Evolutionary conservation across 2,329 filamentous ascomycete genomes (phyloP).

Genomic region (Colletotrichum endophyticum): DNA sequence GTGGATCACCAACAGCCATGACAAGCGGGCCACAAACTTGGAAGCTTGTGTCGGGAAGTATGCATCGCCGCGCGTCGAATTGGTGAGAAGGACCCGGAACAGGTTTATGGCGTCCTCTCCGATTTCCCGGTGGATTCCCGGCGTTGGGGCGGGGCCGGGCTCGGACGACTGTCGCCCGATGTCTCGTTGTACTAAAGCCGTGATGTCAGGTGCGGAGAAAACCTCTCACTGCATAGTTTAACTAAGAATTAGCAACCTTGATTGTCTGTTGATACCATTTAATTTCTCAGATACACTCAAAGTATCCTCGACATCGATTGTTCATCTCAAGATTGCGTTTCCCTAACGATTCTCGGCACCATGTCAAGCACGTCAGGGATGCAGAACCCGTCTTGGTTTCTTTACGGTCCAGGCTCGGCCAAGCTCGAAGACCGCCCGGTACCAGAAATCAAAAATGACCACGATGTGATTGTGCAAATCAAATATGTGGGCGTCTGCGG

Average conservation of each 20-base stretch:
- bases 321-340: neutral
- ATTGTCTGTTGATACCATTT: neutral
- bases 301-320: neutral
- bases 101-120: neutral
- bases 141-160: neutral
- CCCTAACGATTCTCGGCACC: neutral
- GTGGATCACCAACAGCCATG: too few relatives aligned
- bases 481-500: constrained; percentile 31
- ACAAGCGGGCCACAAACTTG: too few relatives aligned
- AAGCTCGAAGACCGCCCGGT: constrained; percentile 23
- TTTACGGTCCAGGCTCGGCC: constrained; percentile 22
- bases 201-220: neutral
- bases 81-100: too few relatives aligned
- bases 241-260: neutral
- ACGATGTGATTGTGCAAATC: constrained; percentile 27
- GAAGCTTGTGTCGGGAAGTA: too few relatives aligned
- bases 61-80: too few relatives aligned
- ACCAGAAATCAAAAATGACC: constrained; percentile 26
- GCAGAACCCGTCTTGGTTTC: constrained; percentile 22
- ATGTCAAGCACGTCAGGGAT: neutral
- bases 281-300: neutral
- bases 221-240: neutral
- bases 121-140: constrained; percentile 21
- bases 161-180: neutral
- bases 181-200: neutral